Conservation (phyloP, 306 rosid species). For the Dalbergia cochinchinensis region DNA sequence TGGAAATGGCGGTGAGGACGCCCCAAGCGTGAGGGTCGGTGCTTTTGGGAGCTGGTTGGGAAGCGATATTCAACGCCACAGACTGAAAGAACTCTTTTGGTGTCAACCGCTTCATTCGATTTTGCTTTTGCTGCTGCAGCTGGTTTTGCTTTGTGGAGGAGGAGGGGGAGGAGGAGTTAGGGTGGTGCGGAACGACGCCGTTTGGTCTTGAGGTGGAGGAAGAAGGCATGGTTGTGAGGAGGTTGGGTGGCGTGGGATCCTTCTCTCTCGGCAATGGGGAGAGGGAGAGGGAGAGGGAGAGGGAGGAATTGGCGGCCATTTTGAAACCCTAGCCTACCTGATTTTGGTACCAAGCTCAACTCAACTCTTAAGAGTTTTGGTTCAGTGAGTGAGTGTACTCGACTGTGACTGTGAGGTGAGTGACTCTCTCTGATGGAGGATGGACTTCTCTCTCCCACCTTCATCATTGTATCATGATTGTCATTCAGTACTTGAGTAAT, state of each 20-base stretch:
- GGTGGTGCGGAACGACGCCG: not conserved
- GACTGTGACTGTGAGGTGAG: too few species aligned
- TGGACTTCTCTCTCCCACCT: too few species aligned
- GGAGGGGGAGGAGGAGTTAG: not conserved
- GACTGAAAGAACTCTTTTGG: constrained; percentile 60
- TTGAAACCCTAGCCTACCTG: constrained; percentile 64
- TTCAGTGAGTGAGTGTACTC: not conserved
- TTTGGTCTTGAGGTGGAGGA: not conserved
- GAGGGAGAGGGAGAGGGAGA: not conserved
- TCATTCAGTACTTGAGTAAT: too few species aligned
- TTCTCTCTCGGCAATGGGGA: constrained; percentile 49
- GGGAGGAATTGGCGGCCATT: constrained; percentile 53
- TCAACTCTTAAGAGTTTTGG: not conserved
- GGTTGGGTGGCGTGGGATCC: constrained; percentile 14
- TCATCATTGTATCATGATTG: too few species aligned
- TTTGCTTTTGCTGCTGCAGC: not conserved
- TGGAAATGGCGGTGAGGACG: constrained; percentile 91
- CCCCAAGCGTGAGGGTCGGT: constrained; percentile 84
- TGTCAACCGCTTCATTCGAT: not conserved
- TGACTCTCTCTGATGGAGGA: too few species aligned
- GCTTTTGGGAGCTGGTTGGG: constrained; percentile 69
- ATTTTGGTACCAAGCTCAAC: not conserved
- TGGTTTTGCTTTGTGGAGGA: not conserved
- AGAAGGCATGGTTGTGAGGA: not conserved
- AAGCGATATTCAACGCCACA: constrained; percentile 74